Evolutionary conservation across 768 basidiomycete species (phyloP).

Genomic region (Infundibulicybe gibba): DNA sequence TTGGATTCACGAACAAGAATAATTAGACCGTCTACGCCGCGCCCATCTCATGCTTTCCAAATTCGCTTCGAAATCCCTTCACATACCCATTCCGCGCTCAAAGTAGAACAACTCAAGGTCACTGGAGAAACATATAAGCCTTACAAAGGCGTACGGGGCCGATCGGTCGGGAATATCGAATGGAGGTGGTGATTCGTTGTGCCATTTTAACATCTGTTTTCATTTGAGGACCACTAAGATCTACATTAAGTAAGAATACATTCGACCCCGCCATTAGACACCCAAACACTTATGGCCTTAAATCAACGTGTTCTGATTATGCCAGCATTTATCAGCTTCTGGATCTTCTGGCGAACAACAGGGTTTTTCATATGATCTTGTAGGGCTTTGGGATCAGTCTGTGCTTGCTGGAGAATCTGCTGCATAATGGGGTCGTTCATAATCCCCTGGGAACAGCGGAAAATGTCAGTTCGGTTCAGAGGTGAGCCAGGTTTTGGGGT

Average conservation of each 20-base stretch:
- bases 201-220: too few species aligned
- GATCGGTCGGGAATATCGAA: conserved; percentile 65
- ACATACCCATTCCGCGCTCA: conserved; percentile 74
- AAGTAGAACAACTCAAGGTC: conserved; percentile 82
- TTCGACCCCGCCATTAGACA: not conserved
- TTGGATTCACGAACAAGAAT: conserved; percentile 1
- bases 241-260: conserved; percentile 1
- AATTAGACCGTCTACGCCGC: conserved; percentile 34
- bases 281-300: not conserved
- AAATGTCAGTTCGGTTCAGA: conserved; percentile 3
- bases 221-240: not conserved
- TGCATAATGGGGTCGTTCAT: conserved; percentile 94
- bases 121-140: conserved; percentile 83
- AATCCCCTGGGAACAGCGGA: conserved; percentile 47
- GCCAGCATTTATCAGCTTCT: conserved; percentile 88
- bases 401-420: conserved; percentile 91
- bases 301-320: conserved; percentile 83
- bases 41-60: conserved; percentile 74
- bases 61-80: conserved; percentile 69
- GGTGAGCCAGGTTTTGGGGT: conserved; percentile 2
- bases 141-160: conserved; percentile 84
- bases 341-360: conserved; percentile 72
- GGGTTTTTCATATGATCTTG: conserved; percentile 98
- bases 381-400: conserved; percentile 81
- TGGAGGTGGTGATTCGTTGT: conserved; percentile 45